Conservation (phyloP, 1,284 basidiomycete species). For the Pseudozyma sp. region DNA sequence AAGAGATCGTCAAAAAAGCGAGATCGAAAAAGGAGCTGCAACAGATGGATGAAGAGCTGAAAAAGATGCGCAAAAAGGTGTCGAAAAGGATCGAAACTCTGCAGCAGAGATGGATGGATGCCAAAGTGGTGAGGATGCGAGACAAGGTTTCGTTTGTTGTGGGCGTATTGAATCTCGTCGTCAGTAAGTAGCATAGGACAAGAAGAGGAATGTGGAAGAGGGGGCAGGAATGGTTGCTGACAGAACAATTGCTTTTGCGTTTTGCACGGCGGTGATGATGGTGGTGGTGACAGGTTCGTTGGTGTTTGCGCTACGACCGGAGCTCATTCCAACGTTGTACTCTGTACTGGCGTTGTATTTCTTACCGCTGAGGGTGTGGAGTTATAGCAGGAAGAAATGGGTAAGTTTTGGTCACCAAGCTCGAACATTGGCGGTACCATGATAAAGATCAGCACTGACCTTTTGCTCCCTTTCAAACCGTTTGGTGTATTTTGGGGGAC, state of each 20-base stretch:
- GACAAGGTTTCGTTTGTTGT: constrained; percentile 81
- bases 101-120: constrained; percentile 82
- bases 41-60: constrained; percentile 85
- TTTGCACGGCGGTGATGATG: too few relatives aligned
- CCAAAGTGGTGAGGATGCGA: constrained; percentile 81
- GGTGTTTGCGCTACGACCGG: constrained; percentile 82
- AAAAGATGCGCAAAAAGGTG: constrained; percentile 81
- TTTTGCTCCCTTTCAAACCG: too few relatives aligned
- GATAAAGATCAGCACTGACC: too few relatives aligned
- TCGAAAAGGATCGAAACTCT: constrained; percentile 79
- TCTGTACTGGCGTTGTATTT: constrained; percentile 81
- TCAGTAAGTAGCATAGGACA: constrained; percentile 12
- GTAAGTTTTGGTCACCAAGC: constrained; percentile 1
- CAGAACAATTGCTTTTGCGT: too few relatives aligned
- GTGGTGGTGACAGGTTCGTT: constrained; percentile 72
- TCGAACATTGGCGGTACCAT: too few relatives aligned
- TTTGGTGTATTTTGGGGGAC: neutral
- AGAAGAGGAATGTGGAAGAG: neutral
- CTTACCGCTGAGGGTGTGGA: constrained; percentile 81
- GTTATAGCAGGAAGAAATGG: constrained; percentile 55
- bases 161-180: constrained; percentile 75
- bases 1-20: constrained; percentile 78
- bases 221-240: constrained; percentile 62
- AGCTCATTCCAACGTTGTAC: constrained; percentile 80
- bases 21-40: constrained; percentile 71